A percentile compares a stretch with the other conserved stretches of the same genome.
Conservation (phyloP, 2,329 filamentous ascomycete species). For the Westerdykella ornata region DNA sequence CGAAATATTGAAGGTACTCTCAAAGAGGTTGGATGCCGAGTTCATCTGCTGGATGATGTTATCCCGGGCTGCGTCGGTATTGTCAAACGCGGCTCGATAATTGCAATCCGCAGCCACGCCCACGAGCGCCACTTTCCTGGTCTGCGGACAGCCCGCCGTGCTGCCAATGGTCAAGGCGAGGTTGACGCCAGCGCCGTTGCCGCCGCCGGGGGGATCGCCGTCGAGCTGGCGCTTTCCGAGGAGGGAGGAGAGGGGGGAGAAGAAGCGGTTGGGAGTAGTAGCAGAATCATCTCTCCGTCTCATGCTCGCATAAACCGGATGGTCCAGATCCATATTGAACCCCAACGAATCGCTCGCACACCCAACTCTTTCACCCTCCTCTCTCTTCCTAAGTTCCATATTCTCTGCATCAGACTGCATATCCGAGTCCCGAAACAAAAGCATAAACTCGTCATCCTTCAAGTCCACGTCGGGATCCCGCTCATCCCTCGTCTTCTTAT, state of each 20-base stretch:
- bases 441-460: constrained; percentile 66
- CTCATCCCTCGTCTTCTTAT: constrained; percentile 61
- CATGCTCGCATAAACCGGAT: constrained; percentile 57
- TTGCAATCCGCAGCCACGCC: constrained; percentile 91
- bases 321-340: constrained; percentile 70
- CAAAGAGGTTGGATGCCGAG: constrained; percentile 78
- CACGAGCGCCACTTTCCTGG: constrained; percentile 84
- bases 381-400: constrained; percentile 58
- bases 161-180: constrained; percentile 71
- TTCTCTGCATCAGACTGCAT: constrained; percentile 49
- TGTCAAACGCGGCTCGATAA: constrained; percentile 68
- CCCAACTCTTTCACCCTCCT: constrained; percentile 36
- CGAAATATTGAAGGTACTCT: constrained; percentile 89
- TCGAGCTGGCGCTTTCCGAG: constrained; percentile 66
- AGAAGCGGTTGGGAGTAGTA: constrained; percentile 41
- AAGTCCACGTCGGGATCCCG: constrained; percentile 62
- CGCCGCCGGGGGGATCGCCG: constrained; percentile 54
- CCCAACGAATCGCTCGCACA: constrained; percentile 70
- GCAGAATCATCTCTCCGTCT: constrained; percentile 43
- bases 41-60: constrained; percentile 84
- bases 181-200: constrained; percentile 75
- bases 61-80: constrained; percentile 55
- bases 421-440: constrained; percentile 89
- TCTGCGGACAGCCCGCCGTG: constrained; percentile 75
- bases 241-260: constrained; percentile 56